Base-by-base conservation (phyloP, 2,329 filamentous ascomycete species). In the Chlorencoelia australis region DNA sequence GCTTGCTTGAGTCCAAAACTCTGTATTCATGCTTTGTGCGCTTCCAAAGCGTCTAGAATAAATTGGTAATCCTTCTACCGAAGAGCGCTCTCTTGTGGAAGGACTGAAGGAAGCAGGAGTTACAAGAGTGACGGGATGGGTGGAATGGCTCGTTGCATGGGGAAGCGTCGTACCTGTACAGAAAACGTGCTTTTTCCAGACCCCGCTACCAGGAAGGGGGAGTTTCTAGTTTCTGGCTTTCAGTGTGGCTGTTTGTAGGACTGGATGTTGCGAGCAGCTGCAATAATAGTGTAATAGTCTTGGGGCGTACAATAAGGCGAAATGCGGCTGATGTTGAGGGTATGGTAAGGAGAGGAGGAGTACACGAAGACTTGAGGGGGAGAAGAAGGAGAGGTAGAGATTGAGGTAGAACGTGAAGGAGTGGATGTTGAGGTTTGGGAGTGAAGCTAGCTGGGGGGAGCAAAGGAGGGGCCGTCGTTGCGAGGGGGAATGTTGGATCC, bases 11-110 rank as follows among this genome's bases (percentile, higher is more conserved):
- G n/a, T n/a, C n/a, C n/a, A n/a, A n/a, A n/a, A n/a, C n/a, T n/a
- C n/a, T n/a, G n/a, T n/a, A n/a, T n/a, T n/a, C n/a, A n/a, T n/a
- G n/a, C n/a, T n/a, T n/a, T n/a, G n/a, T n/a, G n/a, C n/a, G n/a
- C n/a, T 33, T 36, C 8, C 16, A 34, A 15, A 40, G 37, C 47
- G 48, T 47, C 44, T 37, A 41, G 33, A 20, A 35, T 11, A 29
- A 29, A 14, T 15, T 15, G 13, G 15, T n/a, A 34, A n/a, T 19
- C 15, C 22, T 28, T 19, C 22, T 19, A 6, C 26, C 24, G n/a
- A 20, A 29, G 15, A n/a, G n/a, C n/a, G n/a, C n/a, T n/a, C n/a
- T n/a, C n/a, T n/a, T n/a, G n/a, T n/a, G n/a, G n/a, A n/a, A n/a
- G n/a, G n/a, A n/a, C n/a, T n/a, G n/a, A n/a, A n/a, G n/a, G n/a